These are phyloP conservation scores for Melanopsichium pennsylvanicum DNA, from an alignment of 1,284 basidiomycete species.

Conservation along the genomic window DNA sequence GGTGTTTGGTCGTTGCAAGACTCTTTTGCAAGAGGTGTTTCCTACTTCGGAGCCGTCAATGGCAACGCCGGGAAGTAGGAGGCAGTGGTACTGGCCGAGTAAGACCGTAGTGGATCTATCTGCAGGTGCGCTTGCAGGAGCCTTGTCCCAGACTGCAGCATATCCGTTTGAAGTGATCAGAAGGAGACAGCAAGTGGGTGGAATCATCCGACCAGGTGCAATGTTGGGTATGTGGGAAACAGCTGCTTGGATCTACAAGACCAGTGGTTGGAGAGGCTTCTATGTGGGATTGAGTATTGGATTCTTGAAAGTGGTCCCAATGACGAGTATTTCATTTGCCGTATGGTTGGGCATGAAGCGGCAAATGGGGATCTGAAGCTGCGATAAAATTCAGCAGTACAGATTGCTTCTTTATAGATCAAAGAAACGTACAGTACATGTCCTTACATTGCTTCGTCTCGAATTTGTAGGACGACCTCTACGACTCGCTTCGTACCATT, in stretches of 20 bases:
- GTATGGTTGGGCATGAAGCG: constrained; percentile 65
- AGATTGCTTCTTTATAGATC: no score
- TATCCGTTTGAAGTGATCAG: constrained; percentile 97
- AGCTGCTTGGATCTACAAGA: constrained; percentile 72
- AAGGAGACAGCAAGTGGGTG: constrained; percentile 94
- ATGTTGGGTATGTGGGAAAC: constrained; percentile 62
- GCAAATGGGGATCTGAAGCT: constrained; percentile 62
- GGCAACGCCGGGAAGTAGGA: constrained; percentile 7
- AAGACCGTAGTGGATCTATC: constrained; percentile 71
- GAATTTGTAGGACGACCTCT: no score
- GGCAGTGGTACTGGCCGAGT: constrained; percentile 51
- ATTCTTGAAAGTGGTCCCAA: constrained; percentile 94
- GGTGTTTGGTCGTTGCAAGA: constrained; percentile 63
- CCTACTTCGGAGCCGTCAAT: constrained; percentile 39
- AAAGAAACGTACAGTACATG: no score
- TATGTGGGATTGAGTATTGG: constrained; percentile 93
- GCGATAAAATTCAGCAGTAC: no score
- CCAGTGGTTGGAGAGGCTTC: constrained; percentile 84
- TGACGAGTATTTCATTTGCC: constrained; percentile 72
- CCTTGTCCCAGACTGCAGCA: constrained; percentile 85
- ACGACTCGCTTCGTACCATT: no score
- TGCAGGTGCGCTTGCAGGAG: constrained; percentile 90
- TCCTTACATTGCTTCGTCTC: no score
- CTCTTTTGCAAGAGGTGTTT: constrained; percentile 51
- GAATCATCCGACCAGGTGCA: constrained; percentile 54